Conservation (phyloP, 192 early-diverging fungal species). For the Rhizophagus sp. region DNA sequence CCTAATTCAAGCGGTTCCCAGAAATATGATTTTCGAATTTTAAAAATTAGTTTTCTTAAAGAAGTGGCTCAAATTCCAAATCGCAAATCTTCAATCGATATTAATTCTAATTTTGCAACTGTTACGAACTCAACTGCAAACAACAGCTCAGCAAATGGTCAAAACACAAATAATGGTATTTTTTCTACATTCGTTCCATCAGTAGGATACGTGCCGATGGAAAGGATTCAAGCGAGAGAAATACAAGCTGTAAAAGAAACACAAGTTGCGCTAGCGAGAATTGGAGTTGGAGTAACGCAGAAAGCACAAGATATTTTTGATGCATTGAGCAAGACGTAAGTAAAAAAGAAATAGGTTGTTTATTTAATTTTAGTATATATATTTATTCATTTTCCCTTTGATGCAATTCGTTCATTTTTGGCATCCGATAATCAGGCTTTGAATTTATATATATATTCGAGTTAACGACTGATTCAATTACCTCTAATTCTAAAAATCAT, state of each 20-base stretch:
- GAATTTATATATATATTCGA: not conserved
- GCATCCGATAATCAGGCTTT: not conserved
- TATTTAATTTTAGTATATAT: not conserved
- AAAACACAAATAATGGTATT: constrained; percentile 21
- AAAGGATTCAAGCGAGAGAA: constrained; percentile 54
- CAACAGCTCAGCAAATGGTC: not conserved
- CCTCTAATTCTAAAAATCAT: not conserved
- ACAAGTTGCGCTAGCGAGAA: constrained; percentile 51
- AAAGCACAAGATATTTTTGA: constrained; percentile 80
- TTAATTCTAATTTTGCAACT: not conserved
- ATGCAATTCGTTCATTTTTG: not conserved
- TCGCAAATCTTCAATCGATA: constrained; percentile 22
- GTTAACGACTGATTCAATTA: not conserved
- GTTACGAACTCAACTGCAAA: not conserved
- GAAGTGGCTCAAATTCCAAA: constrained; percentile 45
- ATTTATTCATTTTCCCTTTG: constrained; percentile 12
- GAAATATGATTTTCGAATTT: constrained; percentile 55
- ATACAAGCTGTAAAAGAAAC: constrained; percentile 50
- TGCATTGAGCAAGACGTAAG: constrained; percentile 76
- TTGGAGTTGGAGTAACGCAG: constrained; percentile 79
- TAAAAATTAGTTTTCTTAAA: constrained; percentile 63
- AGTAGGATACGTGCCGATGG: constrained; percentile 52
- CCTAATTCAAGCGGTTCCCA: constrained; percentile 13
- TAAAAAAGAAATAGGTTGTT: not conserved
- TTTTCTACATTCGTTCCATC: constrained; percentile 43